Percentiles rank a stretch among this genome's conserved stretches.
These are phyloP conservation scores for Kodamaea leandrae DNA, from an alignment of 805 yeast genomes.

Conservation along the genomic window DNA sequence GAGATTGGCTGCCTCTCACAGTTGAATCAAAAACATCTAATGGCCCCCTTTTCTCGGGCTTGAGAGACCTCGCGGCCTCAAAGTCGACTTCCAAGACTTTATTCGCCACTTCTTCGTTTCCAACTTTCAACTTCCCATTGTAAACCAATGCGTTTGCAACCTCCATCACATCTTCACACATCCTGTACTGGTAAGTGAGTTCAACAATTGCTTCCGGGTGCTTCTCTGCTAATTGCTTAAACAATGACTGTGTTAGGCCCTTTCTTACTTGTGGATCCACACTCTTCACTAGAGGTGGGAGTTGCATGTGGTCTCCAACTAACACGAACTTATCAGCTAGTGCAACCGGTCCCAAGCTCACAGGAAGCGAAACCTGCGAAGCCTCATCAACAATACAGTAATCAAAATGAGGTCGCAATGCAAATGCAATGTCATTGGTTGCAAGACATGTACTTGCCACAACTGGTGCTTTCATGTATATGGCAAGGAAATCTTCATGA, in stretches of 20 bases:
- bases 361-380: conserved; percentile 90
- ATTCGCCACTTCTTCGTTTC: conserved; percentile 58
- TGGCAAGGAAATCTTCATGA: conserved; percentile 45
- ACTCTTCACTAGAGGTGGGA: conserved; percentile 79
- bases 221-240: conserved; percentile 65
- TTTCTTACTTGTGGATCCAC: conserved; percentile 57
- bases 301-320: conserved; percentile 95
- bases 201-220: conserved; percentile 77
- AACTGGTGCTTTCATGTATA: conserved; percentile 58
- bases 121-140: conserved; percentile 73
- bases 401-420: conserved; percentile 60
- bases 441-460: conserved; percentile 91
- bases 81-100: conserved; percentile 45
- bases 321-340: conserved; percentile 75
- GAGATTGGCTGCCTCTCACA: neutral
- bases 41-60: neutral
- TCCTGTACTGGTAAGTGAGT: conserved; percentile 81
- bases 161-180: conserved; percentile 86
- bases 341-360: conserved; percentile 83
- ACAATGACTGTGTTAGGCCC: conserved; percentile 74
- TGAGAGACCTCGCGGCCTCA: neutral
- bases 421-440: conserved; percentile 60
- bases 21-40: neutral
- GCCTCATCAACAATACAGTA: conserved; percentile 97
- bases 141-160: conserved; percentile 80